Percentiles rank a stretch among this genome's conserved stretches.
phyloP scores from a whole-genome alignment of 2,329 filamentous ascomycete genomes.

The Paramyrothecium roridum region DNA sequence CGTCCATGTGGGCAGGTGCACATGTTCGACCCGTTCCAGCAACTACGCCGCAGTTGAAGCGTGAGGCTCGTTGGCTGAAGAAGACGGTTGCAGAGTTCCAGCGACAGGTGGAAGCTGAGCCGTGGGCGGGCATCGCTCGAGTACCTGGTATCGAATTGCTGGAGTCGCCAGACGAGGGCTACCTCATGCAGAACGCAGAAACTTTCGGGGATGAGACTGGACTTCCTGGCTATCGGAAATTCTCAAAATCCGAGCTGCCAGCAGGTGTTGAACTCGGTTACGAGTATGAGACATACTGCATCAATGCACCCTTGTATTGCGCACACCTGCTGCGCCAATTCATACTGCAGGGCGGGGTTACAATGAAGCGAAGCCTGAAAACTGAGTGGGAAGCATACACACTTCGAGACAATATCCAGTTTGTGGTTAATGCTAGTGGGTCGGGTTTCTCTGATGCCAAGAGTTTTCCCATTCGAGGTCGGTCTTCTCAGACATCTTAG shows the following conservation, averaged over 20 bases:
- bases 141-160: conserved; percentile 50
- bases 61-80: conserved; percentile 28
- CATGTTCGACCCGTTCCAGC: conserved; percentile 50
- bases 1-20: conserved; percentile 56
- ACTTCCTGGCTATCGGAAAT: conserved; percentile 19
- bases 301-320: conserved; percentile 54
- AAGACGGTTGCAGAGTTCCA: conserved; percentile 19
- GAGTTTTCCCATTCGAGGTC: conserved; percentile 30
- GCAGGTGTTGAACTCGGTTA: conserved; percentile 40
- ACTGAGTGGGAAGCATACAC: conserved; percentile 28
- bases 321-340: conserved; percentile 27
- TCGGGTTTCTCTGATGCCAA: conserved; percentile 27
- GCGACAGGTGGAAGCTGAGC: conserved; percentile 15
- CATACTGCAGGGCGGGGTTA: conserved; percentile 23
- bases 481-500: neutral
- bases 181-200: conserved; percentile 24
- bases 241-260: conserved; percentile 34
- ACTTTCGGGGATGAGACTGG: conserved; percentile 24
- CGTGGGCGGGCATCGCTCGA: conserved; percentile 43
- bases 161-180: conserved; percentile 38
- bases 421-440: conserved; percentile 30
- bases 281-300: conserved; percentile 51
- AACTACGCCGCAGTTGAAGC: conserved; percentile 24
- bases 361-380: conserved; percentile 19
- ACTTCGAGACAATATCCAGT: conserved; percentile 13